These are phyloP conservation scores for Hibiscus tridactylites DNA, from an alignment of 345 rosid genomes.

Conservation along the genomic window DNA sequence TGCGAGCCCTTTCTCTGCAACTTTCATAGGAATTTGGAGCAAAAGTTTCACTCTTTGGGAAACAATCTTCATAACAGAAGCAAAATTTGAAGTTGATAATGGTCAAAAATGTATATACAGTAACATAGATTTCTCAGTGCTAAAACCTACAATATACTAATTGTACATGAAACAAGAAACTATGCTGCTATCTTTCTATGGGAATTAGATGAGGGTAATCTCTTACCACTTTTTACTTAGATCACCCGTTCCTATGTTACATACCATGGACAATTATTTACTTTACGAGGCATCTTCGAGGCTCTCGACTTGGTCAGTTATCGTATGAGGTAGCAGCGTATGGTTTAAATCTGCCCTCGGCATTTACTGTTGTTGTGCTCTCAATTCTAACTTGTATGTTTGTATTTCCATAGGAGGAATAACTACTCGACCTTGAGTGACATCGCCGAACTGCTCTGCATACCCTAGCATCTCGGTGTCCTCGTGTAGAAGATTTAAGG, in stretches of 20 bases:
- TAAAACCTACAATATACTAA: not conserved
- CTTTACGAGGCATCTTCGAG: not conserved
- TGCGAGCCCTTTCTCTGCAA: not conserved
- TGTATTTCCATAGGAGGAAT: constrained; percentile 93
- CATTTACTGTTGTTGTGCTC: constrained; percentile 33
- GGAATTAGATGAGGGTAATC: not conserved
- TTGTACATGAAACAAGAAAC: not conserved
- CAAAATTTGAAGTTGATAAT: not conserved
- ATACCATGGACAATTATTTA: not conserved
- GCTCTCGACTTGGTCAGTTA: not conserved
- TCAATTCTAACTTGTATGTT: constrained; percentile 80
- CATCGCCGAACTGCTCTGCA: constrained; percentile 43
- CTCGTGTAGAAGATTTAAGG: constrained; percentile 85
- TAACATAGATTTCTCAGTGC: not conserved
- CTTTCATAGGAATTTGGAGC: not conserved
- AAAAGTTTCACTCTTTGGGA: not conserved
- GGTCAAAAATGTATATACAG: not conserved
- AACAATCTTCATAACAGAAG: not conserved
- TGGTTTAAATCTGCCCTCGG: not conserved
- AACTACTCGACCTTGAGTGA: constrained; percentile 49
- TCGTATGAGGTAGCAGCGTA: not conserved
- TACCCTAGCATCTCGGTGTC: constrained; percentile 71
- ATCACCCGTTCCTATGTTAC: not conserved
- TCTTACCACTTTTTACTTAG: not conserved
- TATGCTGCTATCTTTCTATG: not conserved